A percentile compares a stretch with the other conserved stretches of the same genome.
These are phyloP conservation scores for Mycosphaerella arachidis DNA, from an alignment of 2,329 filamentous ascomycete genomes.

Conservation along the genomic window DNA sequence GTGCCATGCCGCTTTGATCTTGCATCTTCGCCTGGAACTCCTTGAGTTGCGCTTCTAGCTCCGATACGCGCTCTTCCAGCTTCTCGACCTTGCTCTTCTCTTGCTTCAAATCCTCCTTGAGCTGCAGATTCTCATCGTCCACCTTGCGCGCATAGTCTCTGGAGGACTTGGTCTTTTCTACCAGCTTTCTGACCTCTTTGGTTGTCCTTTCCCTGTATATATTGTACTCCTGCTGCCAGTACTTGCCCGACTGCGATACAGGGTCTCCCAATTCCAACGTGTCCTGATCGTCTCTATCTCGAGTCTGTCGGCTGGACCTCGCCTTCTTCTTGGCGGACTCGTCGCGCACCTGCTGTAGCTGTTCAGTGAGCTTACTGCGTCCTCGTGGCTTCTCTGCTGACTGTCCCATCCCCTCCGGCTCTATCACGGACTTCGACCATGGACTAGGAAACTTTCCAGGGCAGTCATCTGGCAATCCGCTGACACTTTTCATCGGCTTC, in stretches of 20 bases:
- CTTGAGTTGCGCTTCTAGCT: conserved; percentile 57
- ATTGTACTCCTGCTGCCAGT: conserved; percentile 76
- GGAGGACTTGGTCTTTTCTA: conserved; percentile 73
- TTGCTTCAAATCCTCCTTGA: conserved; percentile 62
- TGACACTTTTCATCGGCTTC: conserved; percentile 37
- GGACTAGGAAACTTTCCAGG: conserved; percentile 49
- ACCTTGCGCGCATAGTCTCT: conserved; percentile 76
- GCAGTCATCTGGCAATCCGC: conserved; percentile 45
- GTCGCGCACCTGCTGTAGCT: conserved; percentile 42
- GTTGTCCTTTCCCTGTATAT: conserved; percentile 68
- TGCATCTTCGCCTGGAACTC: conserved; percentile 35
- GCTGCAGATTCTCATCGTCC: conserved; percentile 63
- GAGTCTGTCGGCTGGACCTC: conserved; percentile 25
- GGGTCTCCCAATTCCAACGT: conserved; percentile 70
- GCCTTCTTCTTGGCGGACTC: conserved; percentile 32
- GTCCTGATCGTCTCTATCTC: conserved; percentile 51
- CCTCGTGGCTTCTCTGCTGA: conserved; percentile 31
- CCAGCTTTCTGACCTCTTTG: conserved; percentile 69
- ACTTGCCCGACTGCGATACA: conserved; percentile 68
- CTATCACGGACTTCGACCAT: conserved; percentile 36
- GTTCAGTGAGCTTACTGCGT: conserved; percentile 42
- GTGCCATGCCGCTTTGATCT: conserved; percentile 5
- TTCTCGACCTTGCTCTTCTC: conserved; percentile 61
- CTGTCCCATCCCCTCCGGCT: conserved; percentile 26
- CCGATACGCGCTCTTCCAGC: conserved; percentile 60